phyloP scores from a whole-genome alignment of 2,329 filamentous ascomycete genomes.

The Penicillium sp. region DNA sequence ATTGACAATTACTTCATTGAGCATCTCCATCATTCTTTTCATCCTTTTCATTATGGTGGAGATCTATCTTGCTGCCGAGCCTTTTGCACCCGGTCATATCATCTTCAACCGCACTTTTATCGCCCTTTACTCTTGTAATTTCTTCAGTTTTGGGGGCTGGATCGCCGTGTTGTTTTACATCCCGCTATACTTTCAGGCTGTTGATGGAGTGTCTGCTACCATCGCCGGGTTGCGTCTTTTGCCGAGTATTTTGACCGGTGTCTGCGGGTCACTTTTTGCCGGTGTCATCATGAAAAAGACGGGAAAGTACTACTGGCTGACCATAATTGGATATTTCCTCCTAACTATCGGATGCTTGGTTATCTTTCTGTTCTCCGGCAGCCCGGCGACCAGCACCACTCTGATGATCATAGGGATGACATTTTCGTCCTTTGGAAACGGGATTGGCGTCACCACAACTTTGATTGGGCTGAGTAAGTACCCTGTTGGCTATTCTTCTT shows the following conservation, averaged over 20 bases:
- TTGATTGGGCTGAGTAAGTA: conserved; percentile 59
- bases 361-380: conserved; percentile 54
- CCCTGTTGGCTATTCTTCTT: no score
- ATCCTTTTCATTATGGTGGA: conserved; percentile 64
- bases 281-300: conserved; percentile 65
- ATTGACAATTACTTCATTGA: conserved; percentile 54
- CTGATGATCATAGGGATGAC: conserved; percentile 55
- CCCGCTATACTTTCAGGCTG: conserved; percentile 73
- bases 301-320: conserved; percentile 66
- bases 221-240: conserved; percentile 60
- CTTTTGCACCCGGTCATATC: conserved; percentile 68
- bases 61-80: conserved; percentile 59
- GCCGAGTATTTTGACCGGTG: conserved; percentile 58
- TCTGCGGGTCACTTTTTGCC: conserved; percentile 58
- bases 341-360: conserved; percentile 52
- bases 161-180: conserved; percentile 62
- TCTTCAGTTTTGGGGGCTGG: conserved; percentile 61
- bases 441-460: conserved; percentile 62
- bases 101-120: conserved; percentile 63
- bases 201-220: conserved; percentile 58
- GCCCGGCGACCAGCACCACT: conserved; percentile 44
- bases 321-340: conserved; percentile 50
- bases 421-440: conserved; percentile 50
- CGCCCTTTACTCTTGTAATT: conserved; percentile 64
- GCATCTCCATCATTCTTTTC: conserved; percentile 55